Conservation (phyloP, 441 rosid species). For the Pelargonium cotyledonis region DNA sequence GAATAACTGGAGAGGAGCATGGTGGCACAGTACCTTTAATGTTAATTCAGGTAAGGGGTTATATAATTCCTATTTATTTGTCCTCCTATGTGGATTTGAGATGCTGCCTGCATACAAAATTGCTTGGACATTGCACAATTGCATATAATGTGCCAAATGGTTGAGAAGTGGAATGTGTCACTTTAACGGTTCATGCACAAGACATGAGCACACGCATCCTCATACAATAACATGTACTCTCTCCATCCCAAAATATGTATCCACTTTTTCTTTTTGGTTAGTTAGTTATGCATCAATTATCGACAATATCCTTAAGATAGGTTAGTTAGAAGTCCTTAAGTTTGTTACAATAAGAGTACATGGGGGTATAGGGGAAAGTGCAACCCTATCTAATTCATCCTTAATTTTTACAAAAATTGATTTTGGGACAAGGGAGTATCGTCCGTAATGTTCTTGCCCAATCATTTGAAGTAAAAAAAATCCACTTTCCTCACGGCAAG, state of each 20-base stretch:
- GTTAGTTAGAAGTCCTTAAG: too few species aligned
- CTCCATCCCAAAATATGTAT: too few species aligned
- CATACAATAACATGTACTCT: background rate
- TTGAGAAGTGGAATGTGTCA: background rate
- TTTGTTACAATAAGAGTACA: too few species aligned
- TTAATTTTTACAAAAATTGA: too few species aligned
- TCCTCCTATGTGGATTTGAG: background rate
- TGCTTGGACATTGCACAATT: background rate
- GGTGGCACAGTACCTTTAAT: slow-evolving; percentile 86
- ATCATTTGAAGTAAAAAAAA: too few species aligned
- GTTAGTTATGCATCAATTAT: too few species aligned
- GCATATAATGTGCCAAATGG: background rate
- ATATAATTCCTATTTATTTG: background rate
- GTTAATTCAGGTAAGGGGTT: slow-evolving; percentile 51
- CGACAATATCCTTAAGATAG: too few species aligned
- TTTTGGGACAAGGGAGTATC: background rate
- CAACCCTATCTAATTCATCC: too few species aligned
- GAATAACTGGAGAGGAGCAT: slow-evolving; percentile 91
- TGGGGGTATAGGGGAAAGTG: too few species aligned
- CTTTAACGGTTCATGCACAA: slow-evolving; percentile 4
- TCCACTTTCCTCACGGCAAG: too few species aligned
- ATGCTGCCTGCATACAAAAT: background rate
- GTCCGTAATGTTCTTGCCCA: background rate
- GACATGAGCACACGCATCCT: background rate
- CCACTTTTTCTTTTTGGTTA: too few species aligned